Conservation (phyloP, 805 yeast species). For the Nakazawaea pomicola region DNA sequence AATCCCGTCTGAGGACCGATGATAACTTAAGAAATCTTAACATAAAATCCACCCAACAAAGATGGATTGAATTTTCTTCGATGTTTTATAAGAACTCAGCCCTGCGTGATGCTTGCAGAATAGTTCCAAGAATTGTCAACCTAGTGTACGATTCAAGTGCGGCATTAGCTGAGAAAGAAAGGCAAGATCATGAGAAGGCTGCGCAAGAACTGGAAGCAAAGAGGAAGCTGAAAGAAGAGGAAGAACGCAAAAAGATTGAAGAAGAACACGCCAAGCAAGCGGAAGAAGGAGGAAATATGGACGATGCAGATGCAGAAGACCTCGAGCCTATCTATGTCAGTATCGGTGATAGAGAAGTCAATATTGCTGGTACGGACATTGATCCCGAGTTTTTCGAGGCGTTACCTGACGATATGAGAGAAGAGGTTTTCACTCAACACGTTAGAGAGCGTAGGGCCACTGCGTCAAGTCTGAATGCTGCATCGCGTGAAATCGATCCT, state of each 20-base stretch:
- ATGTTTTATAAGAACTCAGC: constrained; percentile 43
- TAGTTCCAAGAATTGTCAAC: constrained; percentile 39
- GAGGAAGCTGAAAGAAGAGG: constrained; percentile 24
- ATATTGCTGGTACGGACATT: constrained; percentile 84
- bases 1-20: constrained; percentile 1
- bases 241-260: constrained; percentile 30
- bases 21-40: constrained; percentile 9
- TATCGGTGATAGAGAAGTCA: constrained; percentile 75
- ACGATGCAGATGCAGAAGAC: constrained; percentile 13
- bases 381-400: constrained; percentile 90
- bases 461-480: constrained; percentile 34
- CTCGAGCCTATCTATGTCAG: constrained; percentile 58
- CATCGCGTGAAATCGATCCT: constrained; percentile 66
- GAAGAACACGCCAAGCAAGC: constrained; percentile 25
- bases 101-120: constrained; percentile 28
- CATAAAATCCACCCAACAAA: constrained; percentile 44
- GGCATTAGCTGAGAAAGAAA: constrained; percentile 28
- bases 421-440: constrained; percentile 86
- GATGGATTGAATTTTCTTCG: constrained; percentile 62
- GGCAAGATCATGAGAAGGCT: constrained; percentile 21
- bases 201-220: constrained; percentile 23
- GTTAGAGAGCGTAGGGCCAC: constrained; percentile 66
- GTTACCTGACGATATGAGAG: constrained; percentile 87
- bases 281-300: constrained; percentile 18
- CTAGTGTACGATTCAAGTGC: constrained; percentile 45